phyloP scores from a whole-genome alignment of 768 basidiomycete species.

The Russula sp. region DNA sequence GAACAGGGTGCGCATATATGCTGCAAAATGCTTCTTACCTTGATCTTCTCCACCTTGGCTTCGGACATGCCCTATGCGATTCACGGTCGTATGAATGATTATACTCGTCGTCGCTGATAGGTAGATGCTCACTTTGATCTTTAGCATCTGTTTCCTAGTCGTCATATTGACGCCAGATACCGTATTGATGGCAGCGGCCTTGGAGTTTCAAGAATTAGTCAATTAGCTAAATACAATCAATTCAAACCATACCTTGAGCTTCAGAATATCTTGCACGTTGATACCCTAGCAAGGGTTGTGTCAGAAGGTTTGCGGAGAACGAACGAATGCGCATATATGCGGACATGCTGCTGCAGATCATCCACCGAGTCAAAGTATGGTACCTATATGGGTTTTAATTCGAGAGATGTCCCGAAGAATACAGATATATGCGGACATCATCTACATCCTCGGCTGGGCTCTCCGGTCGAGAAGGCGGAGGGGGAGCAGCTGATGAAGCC shows the following conservation, averaged over 20 bases:
- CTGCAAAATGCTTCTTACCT: conserved; percentile 45
- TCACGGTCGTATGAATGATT: conserved; percentile 12
- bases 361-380: conserved; percentile 35
- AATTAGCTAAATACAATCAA: conserved; percentile 23
- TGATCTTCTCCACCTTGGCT: conserved; percentile 97
- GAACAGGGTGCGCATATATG: conserved; percentile 6
- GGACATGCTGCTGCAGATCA: conserved; percentile 36
- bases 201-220: conserved; percentile 6
- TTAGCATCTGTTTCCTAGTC: conserved; percentile 81
- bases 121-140: conserved; percentile 70
- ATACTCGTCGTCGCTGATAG: no score
- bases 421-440: conserved; percentile 13
- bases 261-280: conserved; percentile 91
- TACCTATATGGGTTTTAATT: conserved; percentile 21
- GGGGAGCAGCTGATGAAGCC: conserved; percentile 18
- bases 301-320: conserved; percentile 3
- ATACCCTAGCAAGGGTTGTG: conserved; percentile 60
- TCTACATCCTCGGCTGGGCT: conserved; percentile 25
- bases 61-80: conserved; percentile 82
- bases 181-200: conserved; percentile 81
- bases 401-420: not conserved
- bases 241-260: conserved; percentile 64
- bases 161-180: conserved; percentile 90
- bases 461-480: conserved; percentile 25
- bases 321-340: conserved; percentile 22